Evolutionary conservation across 345 rosid genomes (phyloP).

Genomic region (Euphorbia peplus): DNA sequence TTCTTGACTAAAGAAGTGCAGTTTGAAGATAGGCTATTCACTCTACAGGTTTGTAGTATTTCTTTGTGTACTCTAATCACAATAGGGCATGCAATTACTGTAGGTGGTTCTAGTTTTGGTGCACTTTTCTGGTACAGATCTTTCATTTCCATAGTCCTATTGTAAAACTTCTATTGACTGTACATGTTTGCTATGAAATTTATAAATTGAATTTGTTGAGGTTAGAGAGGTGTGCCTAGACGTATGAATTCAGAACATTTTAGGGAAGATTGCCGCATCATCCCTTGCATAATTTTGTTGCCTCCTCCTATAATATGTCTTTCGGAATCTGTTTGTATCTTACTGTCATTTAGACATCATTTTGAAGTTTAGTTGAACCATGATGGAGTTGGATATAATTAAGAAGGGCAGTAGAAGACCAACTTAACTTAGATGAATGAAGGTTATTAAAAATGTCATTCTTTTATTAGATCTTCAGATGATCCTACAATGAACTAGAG

Average conservation of each 20-base stretch:
- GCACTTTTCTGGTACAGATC: background rate
- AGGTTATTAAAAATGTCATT: background rate
- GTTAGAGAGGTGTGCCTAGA: background rate
- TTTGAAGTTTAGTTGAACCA: background rate
- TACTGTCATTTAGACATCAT: background rate
- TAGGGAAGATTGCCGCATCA: background rate
- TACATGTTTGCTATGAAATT: background rate
- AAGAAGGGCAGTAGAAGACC: background rate
- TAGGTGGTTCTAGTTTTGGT: background rate
- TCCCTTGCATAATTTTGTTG: background rate
- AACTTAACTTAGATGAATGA: background rate
- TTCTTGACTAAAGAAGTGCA: conserved; percentile 32
- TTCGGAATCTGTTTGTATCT: background rate
- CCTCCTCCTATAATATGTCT: background rate
- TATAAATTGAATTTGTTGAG: background rate
- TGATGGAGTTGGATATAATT: background rate
- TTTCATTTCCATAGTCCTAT: background rate
- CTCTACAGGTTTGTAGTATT: conserved; percentile 26
- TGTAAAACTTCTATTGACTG: background rate
- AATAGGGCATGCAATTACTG: background rate
- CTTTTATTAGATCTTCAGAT: background rate
- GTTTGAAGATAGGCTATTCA: conserved; percentile 33
- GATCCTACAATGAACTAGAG: background rate
- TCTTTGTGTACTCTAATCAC: background rate
- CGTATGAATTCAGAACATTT: background rate